Percentiles rank a stretch among this genome's conserved stretches.
Conservation (phyloP, 208 protist genomes). For the Leishmania tarentolae region DNA sequence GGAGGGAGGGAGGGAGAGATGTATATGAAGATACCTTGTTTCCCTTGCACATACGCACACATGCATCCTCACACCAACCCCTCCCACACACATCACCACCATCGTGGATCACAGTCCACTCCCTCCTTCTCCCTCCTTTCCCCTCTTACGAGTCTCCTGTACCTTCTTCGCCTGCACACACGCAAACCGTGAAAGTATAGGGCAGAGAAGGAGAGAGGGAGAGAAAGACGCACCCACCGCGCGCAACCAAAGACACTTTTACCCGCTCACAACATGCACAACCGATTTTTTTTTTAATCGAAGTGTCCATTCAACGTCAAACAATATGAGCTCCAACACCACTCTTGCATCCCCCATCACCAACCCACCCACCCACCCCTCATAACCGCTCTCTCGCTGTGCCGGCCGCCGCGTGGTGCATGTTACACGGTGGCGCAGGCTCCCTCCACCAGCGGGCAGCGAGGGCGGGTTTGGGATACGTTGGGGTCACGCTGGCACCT, state of each 20-base stretch:
- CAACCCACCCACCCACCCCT: not conserved
- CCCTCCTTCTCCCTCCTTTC: not conserved
- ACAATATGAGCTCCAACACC: not conserved
- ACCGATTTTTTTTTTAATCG: not conserved
- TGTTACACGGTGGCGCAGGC: not conserved
- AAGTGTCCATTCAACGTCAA: not conserved
- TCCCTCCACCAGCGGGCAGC: not conserved
- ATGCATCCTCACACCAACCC: too few relatives aligned
- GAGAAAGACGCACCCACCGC: not conserved
- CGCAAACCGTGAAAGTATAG: not conserved
- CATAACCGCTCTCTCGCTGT: not conserved
- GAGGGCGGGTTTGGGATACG: not conserved
- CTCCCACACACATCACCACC: too few relatives aligned
- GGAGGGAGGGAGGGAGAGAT: too few relatives aligned
- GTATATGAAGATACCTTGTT: too few relatives aligned
- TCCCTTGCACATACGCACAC: too few relatives aligned
- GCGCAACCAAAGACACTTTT: not conserved
- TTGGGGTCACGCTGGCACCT: not conserved
- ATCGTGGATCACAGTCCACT: too few relatives aligned
- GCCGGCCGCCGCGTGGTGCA: not conserved
- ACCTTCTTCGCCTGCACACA: not conserved
- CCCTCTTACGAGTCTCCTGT: slow-evolving; percentile 1
- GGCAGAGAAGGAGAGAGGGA: not conserved
- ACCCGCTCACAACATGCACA: not conserved
- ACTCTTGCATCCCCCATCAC: not conserved